Evolutionary conservation across 768 basidiomycete genomes (phyloP).

Genomic region (Boletellus emodensis): DNA sequence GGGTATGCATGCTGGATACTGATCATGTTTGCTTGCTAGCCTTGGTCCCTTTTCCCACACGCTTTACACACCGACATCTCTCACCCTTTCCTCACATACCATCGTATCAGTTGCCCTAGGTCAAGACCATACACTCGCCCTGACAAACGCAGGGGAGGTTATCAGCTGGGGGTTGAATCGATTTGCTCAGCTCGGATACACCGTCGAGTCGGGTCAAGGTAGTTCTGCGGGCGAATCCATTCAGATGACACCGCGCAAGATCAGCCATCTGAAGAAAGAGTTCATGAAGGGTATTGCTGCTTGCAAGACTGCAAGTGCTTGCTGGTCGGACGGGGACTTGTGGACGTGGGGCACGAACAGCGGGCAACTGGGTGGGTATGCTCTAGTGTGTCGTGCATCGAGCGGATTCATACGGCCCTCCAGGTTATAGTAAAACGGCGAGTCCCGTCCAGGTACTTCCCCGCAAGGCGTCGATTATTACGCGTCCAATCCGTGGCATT

Average conservation of each 20-base stretch:
- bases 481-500: constrained; percentile 64
- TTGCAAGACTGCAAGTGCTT: constrained; percentile 80
- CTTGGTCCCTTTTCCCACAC: constrained; percentile 76
- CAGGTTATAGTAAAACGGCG: constrained; percentile 73
- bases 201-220: constrained; percentile 52
- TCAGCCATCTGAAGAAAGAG: constrained; percentile 78
- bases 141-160: constrained; percentile 79
- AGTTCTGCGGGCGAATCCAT: constrained; percentile 64
- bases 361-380: constrained; percentile 76
- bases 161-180: constrained; percentile 90
- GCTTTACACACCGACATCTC: constrained; percentile 65
- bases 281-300: constrained; percentile 78
- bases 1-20: neutral
- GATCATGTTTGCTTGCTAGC: constrained; percentile 32
- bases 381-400: neutral
- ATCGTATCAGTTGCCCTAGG: constrained; percentile 75
- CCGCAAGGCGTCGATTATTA: constrained; percentile 75
- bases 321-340: constrained; percentile 72
- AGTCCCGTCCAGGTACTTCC: constrained; percentile 76
- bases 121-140: constrained; percentile 89
- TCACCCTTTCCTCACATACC: constrained; percentile 51
- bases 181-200: constrained; percentile 85
- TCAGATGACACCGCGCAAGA: constrained; percentile 71
- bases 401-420: neutral
- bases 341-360: constrained; percentile 93